Evolutionary conservation across 768 basidiomycete genomes (phyloP), one percentile per base, ranked within the genome.

Genomic region (Dacryopinax spathularia): DNA sequence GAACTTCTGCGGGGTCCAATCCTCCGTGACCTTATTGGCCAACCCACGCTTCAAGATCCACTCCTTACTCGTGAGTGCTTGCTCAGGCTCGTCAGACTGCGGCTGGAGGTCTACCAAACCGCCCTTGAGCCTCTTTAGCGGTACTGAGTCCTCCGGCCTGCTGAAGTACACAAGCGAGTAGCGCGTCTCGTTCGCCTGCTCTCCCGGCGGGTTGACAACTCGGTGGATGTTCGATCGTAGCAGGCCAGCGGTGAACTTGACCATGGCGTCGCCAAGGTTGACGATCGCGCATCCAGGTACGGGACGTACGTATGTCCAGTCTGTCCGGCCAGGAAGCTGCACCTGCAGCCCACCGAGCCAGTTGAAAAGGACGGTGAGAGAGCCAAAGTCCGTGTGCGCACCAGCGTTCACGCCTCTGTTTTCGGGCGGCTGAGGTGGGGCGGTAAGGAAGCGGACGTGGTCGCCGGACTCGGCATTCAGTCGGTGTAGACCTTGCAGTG

Each of bases 101-200:
- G 48, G 48, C 18, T 56, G 48, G 9, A 27, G 25, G 29, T 56
- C 48, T 22, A 56, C 31, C 48, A 56, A 20, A 10, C 48, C 48
- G 22, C 48, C 48, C 48, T 56, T 56, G 25, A 86, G 72, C 1
- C 85, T 79, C 7, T 76, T 78, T 7, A 87, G 79, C 1, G 77
- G 64, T 35, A 79, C 73, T 1, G 76, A 75, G 69, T 85, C 79
- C 6, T 80, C 81, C 0, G 85, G 85, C 22, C 87, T 77, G 0
- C 80, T 82, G 73, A 88, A 87, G 72, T 81, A 88, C 0, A 85
- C 85, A 12, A 87, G 73, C 3, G 86, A 88, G 81, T 83, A 87
- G 9, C 86, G 78, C 34, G 81, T 80, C 33, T 76, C 71, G 6
- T 75, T 70, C 1, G 74, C 73, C 71, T 89, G 87, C 2, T 72